Evolutionary conservation across 2,329 filamentous ascomycete genomes (phyloP).

Genomic region (Aspergillus fumigatus): DNA sequence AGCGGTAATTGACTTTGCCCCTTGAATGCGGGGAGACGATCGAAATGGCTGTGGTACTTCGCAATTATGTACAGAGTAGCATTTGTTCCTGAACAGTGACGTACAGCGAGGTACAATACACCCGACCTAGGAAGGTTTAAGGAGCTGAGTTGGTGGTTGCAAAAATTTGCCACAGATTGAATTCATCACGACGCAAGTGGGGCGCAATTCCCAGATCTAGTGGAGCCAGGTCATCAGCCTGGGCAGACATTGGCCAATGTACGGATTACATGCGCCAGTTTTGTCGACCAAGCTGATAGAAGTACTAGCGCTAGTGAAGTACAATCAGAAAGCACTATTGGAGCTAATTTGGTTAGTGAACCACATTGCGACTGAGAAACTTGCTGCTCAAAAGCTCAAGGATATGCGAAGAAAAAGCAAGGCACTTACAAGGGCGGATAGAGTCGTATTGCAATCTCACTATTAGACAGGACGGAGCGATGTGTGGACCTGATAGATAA

Average conservation of each 20-base stretch:
- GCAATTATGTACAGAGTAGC: neutral
- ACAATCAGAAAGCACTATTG: no score
- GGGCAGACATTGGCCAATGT: neutral
- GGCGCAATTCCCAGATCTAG: neutral
- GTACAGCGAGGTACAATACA: no score
- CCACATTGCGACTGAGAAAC: neutral
- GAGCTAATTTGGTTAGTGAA: neutral
- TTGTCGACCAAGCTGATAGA: neutral
- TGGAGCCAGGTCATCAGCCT: neutral
- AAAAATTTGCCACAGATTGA: neutral
- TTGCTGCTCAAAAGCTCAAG: neutral
- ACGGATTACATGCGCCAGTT: neutral
- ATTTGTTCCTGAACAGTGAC: neutral
- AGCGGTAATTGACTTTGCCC: neutral
- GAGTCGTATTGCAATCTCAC: no score
- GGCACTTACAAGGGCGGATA: neutral
- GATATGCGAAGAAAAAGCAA: neutral
- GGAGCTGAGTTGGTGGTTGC: neutral
- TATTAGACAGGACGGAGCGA: neutral
- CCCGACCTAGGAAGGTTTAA: neutral
- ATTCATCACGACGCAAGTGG: neutral
- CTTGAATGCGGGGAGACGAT: neutral
- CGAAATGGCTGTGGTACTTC: neutral
- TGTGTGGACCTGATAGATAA: neutral
- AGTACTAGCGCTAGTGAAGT: neutral